Percentiles rank a stretch among this genome's conserved stretches.
phyloP scores from a whole-genome alignment of 768 basidiomycete genomes.

The Zangia roseola region DNA sequence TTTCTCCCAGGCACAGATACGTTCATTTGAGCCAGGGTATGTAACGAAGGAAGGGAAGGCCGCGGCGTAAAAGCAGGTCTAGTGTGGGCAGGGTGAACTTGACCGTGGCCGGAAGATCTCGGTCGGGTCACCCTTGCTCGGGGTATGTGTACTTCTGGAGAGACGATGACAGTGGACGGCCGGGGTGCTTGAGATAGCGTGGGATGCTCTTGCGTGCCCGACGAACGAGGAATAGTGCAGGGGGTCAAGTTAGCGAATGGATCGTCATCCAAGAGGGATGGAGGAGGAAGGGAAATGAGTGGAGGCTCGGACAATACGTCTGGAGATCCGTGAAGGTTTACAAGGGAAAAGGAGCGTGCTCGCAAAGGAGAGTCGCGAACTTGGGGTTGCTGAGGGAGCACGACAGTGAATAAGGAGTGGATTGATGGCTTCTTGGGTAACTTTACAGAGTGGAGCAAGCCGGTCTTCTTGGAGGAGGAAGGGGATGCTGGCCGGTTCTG shows the following conservation, averaged over 20 bases:
- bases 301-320: neutral
- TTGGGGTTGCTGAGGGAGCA: too few species aligned
- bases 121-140: conserved; percentile 23
- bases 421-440: neutral
- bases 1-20: conserved; percentile 34
- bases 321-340: neutral
- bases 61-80: conserved; percentile 40
- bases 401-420: too few species aligned
- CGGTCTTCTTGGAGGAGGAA: too few species aligned
- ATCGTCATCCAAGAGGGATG: conserved; percentile 59
- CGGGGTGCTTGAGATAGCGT: conserved; percentile 7
- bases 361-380: conserved; percentile 3
- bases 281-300: conserved; percentile 1
- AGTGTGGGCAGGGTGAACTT: conserved; percentile 40
- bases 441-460: neutral
- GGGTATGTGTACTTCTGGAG: conserved; percentile 9
- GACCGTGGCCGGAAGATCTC: conserved; percentile 34
- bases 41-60: conserved; percentile 44
- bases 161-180: conserved; percentile 14
- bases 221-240: neutral
- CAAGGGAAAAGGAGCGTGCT: conserved; percentile 17
- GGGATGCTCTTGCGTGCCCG: neutral
- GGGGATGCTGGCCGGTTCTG: too few species aligned
- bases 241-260: conserved; percentile 64
- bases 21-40: conserved; percentile 37